These are phyloP conservation scores for Fusarium sp. DNA, from an alignment of 2,329 filamentous ascomycete genomes.

Conservation along the genomic window DNA sequence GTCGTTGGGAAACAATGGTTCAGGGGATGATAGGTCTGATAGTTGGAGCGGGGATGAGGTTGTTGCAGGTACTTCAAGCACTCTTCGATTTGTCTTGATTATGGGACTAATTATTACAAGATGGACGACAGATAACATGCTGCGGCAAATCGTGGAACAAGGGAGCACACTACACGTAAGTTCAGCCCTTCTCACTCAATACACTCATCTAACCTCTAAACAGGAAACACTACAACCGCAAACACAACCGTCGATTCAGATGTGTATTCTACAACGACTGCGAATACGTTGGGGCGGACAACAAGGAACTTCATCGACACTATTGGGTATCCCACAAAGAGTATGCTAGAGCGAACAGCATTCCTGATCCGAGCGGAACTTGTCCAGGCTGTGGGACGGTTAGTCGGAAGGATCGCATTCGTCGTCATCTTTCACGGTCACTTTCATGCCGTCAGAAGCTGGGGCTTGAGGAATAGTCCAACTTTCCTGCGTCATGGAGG, in stretches of 20 bases:
- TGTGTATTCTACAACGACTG: conserved; percentile 17
- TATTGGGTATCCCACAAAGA: conserved; percentile 24
- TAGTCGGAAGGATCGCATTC: conserved; percentile 22
- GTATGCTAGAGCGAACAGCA: conserved; percentile 3
- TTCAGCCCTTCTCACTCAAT: background rate
- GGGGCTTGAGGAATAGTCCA: conserved; percentile 5
- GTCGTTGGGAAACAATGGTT: conserved; percentile 3
- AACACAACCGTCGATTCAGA: conserved; percentile 9
- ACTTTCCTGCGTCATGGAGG: background rate
- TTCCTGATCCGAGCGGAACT: background rate
- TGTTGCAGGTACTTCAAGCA: background rate
- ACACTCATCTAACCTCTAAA: background rate
- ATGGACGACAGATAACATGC: background rate
- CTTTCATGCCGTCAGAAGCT: conserved; percentile 30
- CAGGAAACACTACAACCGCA: conserved; percentile 22
- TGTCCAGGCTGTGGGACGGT: conserved; percentile 24
- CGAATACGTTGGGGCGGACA: background rate
- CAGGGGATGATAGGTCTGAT: background rate
- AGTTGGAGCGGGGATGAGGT: background rate
- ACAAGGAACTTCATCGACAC: conserved; percentile 26
- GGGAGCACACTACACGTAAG: conserved; percentile 19
- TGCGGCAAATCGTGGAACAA: conserved; percentile 6
- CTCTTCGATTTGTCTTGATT: accelerated
- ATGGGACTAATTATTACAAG: background rate
- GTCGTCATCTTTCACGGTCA: conserved; percentile 21